Evolutionary conservation across 305 asterid genomes (phyloP), one percentile per base, ranked within the genome.

Genomic region (Fraxinus velutina): DNA sequence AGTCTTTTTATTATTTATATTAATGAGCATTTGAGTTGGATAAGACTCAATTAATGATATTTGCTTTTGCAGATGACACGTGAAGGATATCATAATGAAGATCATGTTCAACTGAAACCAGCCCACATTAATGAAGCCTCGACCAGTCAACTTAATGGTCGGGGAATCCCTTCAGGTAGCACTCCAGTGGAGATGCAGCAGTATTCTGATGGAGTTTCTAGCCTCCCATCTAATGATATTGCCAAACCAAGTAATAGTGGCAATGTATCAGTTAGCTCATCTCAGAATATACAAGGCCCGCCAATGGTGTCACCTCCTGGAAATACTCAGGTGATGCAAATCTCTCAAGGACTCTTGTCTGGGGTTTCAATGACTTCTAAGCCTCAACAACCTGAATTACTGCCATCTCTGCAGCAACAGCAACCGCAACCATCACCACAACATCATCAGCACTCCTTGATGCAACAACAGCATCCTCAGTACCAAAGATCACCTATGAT

Each of bases 401-500:
- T 89, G 50, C 87, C 91, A 32, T 80, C 90, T 74, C 77, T 87
- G 90, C 93, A 87, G 81, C 97, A 39, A 6, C 37, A 34, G 32
- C 32, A 30, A 30, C 32, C 0, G 37, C 37, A 36, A 36, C 42
- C 47, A 74, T 87, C 74, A 68, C 19, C 2, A 24, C 36, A 77
- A 17, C 92, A 83, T 27, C 92, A 82, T 37, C 89, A 87, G 12
- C 89, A 85, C 22, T 80, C 87, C 62, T 24, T 88, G 87, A 83
- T 87, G 86, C 94, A 50, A 50, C 60, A 90, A 83, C 97, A 92
- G 79, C 93, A 86, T 72, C 57, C 92, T 50, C 97, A 90, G 85
- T 89, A 89, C 82, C 99, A 94, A 85, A 90, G 99, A 90, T 90
- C 97, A 4, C 83, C 91, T 13, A 82, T 91, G 89, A 89, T 91